Evolutionary conservation across 768 basidiomycete genomes (phyloP).

Genomic region (Lentinula detonsa): DNA sequence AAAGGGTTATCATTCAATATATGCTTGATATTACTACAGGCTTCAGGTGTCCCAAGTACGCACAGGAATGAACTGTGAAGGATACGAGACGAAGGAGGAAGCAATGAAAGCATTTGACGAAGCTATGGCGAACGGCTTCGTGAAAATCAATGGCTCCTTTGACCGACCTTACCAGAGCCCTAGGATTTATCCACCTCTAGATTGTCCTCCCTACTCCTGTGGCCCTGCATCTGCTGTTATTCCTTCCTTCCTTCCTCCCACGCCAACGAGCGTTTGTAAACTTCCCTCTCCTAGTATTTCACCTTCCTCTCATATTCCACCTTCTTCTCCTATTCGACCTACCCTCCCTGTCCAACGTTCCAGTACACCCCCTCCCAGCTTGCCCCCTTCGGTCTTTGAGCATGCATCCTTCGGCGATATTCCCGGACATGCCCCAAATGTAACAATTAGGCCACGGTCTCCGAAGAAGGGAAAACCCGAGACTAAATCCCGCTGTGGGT

Average conservation of each 20-base stretch:
- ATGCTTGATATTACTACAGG: slow-evolving; percentile 23
- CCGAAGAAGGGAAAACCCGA: neutral
- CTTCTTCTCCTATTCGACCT: neutral
- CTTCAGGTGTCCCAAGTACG: slow-evolving; percentile 35
- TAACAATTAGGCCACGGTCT: neutral
- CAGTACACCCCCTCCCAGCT: no score
- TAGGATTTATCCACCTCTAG: neutral
- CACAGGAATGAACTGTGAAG: slow-evolving; percentile 33
- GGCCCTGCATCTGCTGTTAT: neutral
- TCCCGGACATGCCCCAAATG: neutral
- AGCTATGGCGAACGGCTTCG: slow-evolving; percentile 3
- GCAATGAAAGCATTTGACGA: slow-evolving; percentile 25
- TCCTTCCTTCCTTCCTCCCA: neutral
- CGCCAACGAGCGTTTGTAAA: neutral
- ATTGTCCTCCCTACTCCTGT: neutral
- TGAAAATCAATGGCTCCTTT: neutral
- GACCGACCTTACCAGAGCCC: neutral
- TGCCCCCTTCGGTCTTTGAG: neutral
- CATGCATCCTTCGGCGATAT: neutral
- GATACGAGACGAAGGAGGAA: slow-evolving; percentile 36
- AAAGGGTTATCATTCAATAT: neutral
- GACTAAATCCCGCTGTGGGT: neutral
- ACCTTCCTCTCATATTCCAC: neutral
- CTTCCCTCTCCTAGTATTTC: neutral
- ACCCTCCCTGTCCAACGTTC: neutral